A percentile compares a stretch with the other conserved stretches of the same genome.
Evolutionary conservation across 2,329 filamentous ascomycete genomes (phyloP).

Genomic region (Trichoderma pleuroti): DNA sequence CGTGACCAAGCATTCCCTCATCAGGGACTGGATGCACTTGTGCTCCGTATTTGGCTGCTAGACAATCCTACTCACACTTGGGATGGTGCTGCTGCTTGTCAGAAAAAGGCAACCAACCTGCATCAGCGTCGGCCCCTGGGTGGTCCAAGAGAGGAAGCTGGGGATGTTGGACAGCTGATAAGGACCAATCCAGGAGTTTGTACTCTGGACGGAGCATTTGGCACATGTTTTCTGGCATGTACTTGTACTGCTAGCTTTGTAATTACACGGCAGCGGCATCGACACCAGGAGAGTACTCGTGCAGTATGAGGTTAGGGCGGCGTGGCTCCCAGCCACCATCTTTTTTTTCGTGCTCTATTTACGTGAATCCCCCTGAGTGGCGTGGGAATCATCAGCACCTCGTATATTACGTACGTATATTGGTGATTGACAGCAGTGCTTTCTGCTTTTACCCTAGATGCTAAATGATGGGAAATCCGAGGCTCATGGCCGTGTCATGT

Average conservation of each 20-base stretch:
- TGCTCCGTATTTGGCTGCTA: too few species aligned
- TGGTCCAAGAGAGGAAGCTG: slow-evolving; percentile 9
- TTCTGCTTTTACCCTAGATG: background rate
- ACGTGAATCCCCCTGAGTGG: background rate
- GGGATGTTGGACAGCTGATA: background rate
- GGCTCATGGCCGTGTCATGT: background rate
- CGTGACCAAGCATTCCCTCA: background rate
- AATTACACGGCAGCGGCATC: background rate
- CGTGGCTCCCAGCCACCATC: background rate
- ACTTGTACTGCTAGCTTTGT: background rate
- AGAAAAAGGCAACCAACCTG: slow-evolving; percentile 8
- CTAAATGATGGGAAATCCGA: background rate
- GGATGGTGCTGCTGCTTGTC: slow-evolving; percentile 2
- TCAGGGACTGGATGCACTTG: background rate
- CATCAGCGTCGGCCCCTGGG: background rate
- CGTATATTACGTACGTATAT: background rate
- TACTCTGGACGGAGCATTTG: background rate
- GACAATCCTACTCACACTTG: background rate
- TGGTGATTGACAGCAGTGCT: background rate
- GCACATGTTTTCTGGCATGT: background rate
- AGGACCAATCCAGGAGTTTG: background rate
- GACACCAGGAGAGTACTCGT: background rate
- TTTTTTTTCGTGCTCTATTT: background rate
- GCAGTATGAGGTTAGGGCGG: background rate
- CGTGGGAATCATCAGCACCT: background rate